Evolutionary conservation across 768 basidiomycete genomes (phyloP).

Genomic region (Naganishia antarctica): DNA sequence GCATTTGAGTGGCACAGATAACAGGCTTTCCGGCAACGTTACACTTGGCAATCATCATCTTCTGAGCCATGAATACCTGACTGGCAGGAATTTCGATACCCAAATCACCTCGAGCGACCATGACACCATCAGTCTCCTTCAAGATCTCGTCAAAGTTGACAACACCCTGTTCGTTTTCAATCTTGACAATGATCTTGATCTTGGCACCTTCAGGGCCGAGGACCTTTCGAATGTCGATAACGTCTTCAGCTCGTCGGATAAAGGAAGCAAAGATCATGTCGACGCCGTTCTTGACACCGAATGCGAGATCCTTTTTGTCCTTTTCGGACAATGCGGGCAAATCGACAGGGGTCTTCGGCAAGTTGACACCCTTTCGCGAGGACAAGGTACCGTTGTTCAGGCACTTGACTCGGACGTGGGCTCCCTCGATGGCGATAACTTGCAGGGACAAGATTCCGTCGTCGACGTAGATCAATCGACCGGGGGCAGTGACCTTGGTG

Average conservation of each 20-base stretch:
- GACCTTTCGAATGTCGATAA: slow-evolving; percentile 83
- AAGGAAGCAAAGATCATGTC: slow-evolving; percentile 99
- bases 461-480: slow-evolving; percentile 95
- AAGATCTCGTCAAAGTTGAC: slow-evolving; percentile 98
- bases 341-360: slow-evolving; percentile 96
- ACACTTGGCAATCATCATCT: slow-evolving; percentile 99
- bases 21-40: slow-evolving; percentile 96
- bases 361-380: slow-evolving; percentile 97
- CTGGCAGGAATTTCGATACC: slow-evolving; percentile 99
- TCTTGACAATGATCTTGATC: slow-evolving; percentile 99
- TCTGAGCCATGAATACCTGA: slow-evolving; percentile 98
- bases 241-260: slow-evolving; percentile 91
- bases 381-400: slow-evolving; percentile 88
- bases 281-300: slow-evolving; percentile 94
- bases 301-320: slow-evolving; percentile 90
- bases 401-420: slow-evolving; percentile 73
- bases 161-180: slow-evolving; percentile 99
- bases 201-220: slow-evolving; percentile 89
- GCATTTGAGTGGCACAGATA: slow-evolving; percentile 99
- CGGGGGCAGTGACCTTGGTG: slow-evolving; percentile 91
- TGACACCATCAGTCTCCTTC: slow-evolving; percentile 91
- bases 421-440: slow-evolving; percentile 79
- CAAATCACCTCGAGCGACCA: slow-evolving; percentile 98
- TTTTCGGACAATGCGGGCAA: slow-evolving; percentile 95
- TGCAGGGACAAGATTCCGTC: slow-evolving; percentile 94